phyloP scores from a whole-genome alignment of 768 basidiomycete species.

The Russula foetens region DNA sequence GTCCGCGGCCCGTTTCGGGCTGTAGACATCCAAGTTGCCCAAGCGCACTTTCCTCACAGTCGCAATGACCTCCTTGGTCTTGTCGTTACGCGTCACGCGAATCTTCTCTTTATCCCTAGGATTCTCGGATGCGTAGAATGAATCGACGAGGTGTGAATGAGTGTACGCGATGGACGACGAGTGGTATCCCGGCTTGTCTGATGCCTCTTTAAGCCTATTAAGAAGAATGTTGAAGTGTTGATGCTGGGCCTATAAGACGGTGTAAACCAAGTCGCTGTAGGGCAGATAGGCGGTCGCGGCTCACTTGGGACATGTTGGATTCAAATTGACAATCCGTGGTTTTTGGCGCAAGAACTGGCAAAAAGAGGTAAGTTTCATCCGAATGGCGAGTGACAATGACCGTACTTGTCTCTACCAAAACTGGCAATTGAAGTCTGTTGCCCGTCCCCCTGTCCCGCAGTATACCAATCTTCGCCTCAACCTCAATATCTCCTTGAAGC shows the following conservation, averaged over 20 bases:
- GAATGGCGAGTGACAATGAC: background rate
- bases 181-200: conserved; percentile 42
- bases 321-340: conserved; percentile 67
- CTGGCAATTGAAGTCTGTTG: conserved; percentile 57
- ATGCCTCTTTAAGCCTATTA: conserved; percentile 66
- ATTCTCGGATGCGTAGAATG: conserved; percentile 52
- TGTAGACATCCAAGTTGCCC: conserved; percentile 81
- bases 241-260: conserved; percentile 63
- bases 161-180: conserved; percentile 59
- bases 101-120: conserved; percentile 45
- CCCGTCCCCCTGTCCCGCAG: conserved; percentile 50
- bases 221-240: conserved; percentile 78
- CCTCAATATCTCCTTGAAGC: conserved; percentile 57
- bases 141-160: conserved; percentile 73
- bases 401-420: conserved; percentile 76
- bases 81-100: conserved; percentile 79
- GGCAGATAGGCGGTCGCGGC: conserved; percentile 25
- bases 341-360: conserved; percentile 60
- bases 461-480: conserved; percentile 86
- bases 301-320: conserved; percentile 85
- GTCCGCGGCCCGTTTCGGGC: conserved; percentile 76
- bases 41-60: conserved; percentile 75
- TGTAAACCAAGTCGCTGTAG: background rate
- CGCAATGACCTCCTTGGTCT: conserved; percentile 55
- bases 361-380: conserved; percentile 4